A percentile compares a stretch with the other conserved stretches of the same genome.
These are phyloP conservation scores for Phtheirospermum japonicum DNA, from an alignment of 257 asterid genomes.

Conservation along the genomic window DNA sequence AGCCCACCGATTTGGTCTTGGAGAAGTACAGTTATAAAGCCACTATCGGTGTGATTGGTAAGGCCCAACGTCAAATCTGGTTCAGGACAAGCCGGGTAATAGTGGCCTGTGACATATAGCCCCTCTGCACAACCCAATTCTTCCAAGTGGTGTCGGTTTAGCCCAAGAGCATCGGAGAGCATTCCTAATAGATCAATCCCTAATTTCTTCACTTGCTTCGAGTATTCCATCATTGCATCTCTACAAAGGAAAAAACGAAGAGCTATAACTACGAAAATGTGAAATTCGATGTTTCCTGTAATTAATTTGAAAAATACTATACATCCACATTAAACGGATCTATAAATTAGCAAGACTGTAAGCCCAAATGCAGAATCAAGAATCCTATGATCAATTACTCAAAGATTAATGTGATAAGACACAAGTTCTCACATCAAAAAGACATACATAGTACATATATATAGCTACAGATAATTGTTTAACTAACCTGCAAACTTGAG, in stretches of 20 bases:
- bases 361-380: too few relatives aligned
- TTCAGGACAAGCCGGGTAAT: constrained; percentile 34
- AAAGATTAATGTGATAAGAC: too few relatives aligned
- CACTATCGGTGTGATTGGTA: constrained; percentile 28
- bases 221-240: constrained; percentile 24
- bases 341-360: too few relatives aligned
- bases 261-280: too few relatives aligned
- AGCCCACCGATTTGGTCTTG: constrained; percentile 36
- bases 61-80: constrained; percentile 29
- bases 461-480: background rate
- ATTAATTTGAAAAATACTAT: too few relatives aligned
- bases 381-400: too few relatives aligned
- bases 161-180: constrained; percentile 22
- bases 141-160: constrained; percentile 19
- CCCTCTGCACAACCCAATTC: constrained; percentile 35
- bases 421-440: background rate
- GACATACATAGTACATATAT: background rate
- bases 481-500: constrained; percentile 27
- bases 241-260: constrained; percentile 3
- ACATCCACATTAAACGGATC: too few relatives aligned
- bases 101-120: constrained; percentile 21
- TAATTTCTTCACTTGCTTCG: constrained; percentile 14
- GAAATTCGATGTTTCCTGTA: too few relatives aligned
- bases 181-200: constrained; percentile 3
- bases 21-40: constrained; percentile 29